Evolutionary conservation across 2,329 filamentous ascomycete species (phyloP).

Genomic region (Botrytis galanthina): DNA sequence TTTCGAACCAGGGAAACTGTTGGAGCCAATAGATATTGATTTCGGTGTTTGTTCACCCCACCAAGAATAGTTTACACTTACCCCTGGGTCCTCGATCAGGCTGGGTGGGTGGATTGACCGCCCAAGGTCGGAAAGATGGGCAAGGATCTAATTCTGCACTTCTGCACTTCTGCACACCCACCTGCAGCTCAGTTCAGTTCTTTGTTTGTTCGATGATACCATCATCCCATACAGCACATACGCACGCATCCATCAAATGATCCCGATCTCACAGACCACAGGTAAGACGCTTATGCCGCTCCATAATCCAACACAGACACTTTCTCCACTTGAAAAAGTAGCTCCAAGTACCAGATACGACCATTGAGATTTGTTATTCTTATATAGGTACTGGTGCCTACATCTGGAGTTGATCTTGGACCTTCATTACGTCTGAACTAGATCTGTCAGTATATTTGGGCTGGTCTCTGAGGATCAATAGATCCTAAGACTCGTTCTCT

Average conservation of each 20-base stretch:
- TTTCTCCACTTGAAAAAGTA: conserved; percentile 6
- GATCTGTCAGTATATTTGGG: conserved; percentile 10
- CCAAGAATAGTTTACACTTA: neutral
- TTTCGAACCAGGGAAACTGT: neutral
- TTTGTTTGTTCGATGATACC: conserved; percentile 21
- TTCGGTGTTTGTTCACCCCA: conserved; percentile 2
- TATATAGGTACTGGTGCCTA: conserved; percentile 21
- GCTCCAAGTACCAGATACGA: conserved; percentile 11
- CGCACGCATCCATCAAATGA: conserved; percentile 20
- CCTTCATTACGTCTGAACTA: conserved; percentile 16
- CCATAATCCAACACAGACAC: conserved; percentile 15
- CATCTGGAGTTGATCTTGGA: conserved; percentile 4
- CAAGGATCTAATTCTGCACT: conserved; percentile 14
- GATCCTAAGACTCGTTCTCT: conserved; percentile 56
- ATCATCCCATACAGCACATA: conserved; percentile 18
- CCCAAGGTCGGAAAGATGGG: conserved; percentile 10
- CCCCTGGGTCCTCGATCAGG: conserved; percentile 14
- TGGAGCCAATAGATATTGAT: conserved; percentile 2
- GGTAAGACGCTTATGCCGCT: conserved; percentile 17
- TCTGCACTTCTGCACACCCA: conserved; percentile 14
- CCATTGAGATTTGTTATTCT: neutral
- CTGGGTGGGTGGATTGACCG: conserved; percentile 7
- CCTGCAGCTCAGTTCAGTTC: neutral
- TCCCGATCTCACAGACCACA: conserved; percentile 18
- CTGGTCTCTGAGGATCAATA: conserved; percentile 17